Evolutionary conservation across 1,284 basidiomycete species (phyloP).

Genomic region (Melampsora abietis-canadensis): DNA sequence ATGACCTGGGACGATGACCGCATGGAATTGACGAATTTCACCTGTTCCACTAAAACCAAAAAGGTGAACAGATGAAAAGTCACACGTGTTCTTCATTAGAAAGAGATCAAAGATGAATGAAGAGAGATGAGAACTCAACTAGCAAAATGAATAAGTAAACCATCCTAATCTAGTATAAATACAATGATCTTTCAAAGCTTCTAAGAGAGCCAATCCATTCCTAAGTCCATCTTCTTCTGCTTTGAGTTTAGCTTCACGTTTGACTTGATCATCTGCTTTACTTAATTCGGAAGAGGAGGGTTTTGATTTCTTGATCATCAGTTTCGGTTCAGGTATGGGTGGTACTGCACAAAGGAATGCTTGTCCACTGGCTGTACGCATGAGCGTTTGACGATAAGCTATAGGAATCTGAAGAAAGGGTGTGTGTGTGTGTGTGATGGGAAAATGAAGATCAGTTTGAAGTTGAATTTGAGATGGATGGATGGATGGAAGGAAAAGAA

Average conservation of each 20-base stretch:
- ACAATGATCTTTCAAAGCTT: constrained; percentile 56
- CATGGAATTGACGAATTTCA: constrained; percentile 52
- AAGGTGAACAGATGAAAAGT: too few relatives aligned
- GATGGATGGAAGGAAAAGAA: neutral
- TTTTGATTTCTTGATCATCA: neutral
- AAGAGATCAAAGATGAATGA: neutral
- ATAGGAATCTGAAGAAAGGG: too few relatives aligned
- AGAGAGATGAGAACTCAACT: constrained; percentile 17
- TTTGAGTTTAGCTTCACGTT: constrained; percentile 12
- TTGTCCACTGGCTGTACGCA: constrained; percentile 29
- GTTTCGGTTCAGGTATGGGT: neutral
- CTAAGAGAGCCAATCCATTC: constrained; percentile 53
- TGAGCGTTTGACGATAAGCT: constrained; percentile 13
- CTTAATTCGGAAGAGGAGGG: neutral
- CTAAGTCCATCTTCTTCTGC: constrained; percentile 45
- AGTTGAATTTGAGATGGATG: too few relatives aligned
- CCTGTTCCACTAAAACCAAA: constrained; percentile 15
- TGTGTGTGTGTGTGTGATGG: too few relatives aligned
- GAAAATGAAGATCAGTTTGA: too few relatives aligned
- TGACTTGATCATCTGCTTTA: constrained; percentile 7
- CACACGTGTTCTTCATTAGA: too few relatives aligned
- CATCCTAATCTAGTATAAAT: constrained; percentile 61
- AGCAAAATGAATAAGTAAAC: constrained; percentile 93
- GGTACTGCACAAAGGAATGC: constrained; percentile 32
- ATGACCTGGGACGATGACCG: constrained; percentile 45